Percentiles rank a stretch among this genome's conserved stretches.
These are phyloP conservation scores for Westerdykella sp. DNA, from an alignment of 2,329 filamentous ascomycete genomes.

Conservation along the genomic window DNA sequence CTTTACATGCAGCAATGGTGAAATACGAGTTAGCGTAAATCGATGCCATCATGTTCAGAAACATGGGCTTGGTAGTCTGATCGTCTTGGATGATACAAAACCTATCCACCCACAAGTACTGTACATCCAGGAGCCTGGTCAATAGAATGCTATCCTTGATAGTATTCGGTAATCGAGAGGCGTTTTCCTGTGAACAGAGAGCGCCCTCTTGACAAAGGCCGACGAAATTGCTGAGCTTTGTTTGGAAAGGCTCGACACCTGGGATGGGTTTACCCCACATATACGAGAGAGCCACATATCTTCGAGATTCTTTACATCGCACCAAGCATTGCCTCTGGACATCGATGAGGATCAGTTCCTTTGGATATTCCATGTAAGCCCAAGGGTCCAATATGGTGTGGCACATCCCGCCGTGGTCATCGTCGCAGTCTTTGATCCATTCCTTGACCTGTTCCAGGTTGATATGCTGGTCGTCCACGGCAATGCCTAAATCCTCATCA, in stretches of 20 bases:
- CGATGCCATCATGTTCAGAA: slow-evolving; percentile 4
- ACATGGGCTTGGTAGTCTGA: not conserved
- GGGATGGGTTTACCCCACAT: slow-evolving; percentile 1
- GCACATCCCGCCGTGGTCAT: slow-evolving; percentile 1
- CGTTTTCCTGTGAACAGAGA: not conserved
- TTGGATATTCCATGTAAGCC: not conserved
- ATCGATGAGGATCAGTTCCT: slow-evolving; percentile 1
- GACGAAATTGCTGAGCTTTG: not conserved
- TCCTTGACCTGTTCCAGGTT: too few relatives aligned
- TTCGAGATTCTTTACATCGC: not conserved
- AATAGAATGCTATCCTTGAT: slow-evolving; percentile 3
- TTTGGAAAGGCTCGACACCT: not conserved
- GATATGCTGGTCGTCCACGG: too few relatives aligned
- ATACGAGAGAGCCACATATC: slow-evolving; percentile 3
- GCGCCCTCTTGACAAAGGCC: not conserved
- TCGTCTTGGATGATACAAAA: slow-evolving; percentile 9
- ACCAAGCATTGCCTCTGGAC: slow-evolving; percentile 1
- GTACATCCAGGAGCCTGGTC: not conserved
- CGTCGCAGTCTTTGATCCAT: slow-evolving; percentile 3
- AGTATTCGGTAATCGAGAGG: slow-evolving; percentile 1
- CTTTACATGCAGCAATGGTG: slow-evolving; percentile 5
- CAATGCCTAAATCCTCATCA: too few relatives aligned
- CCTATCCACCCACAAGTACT: slow-evolving; percentile 8
- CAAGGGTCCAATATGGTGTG: slow-evolving; percentile 2
- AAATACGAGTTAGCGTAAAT: slow-evolving; percentile 8